Evolutionary conservation across 2,329 filamentous ascomycete species (phyloP), one percentile per base, ranked within the genome.

Genomic region (Teratosphaeria gauchensis): DNA sequence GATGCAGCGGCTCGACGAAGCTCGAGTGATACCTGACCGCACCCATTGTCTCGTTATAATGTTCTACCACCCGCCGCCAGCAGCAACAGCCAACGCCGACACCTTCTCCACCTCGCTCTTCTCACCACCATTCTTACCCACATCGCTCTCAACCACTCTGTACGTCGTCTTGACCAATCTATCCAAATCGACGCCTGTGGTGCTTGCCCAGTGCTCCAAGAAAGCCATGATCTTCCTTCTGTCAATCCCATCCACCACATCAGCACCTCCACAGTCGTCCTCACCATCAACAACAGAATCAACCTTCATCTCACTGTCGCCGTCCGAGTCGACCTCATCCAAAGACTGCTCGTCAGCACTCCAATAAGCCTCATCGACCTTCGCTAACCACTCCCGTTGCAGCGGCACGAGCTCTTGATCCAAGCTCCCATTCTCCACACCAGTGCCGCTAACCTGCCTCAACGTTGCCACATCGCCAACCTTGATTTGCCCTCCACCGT

Each of bases 401-500:
- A 92, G 89, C 61, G 86, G 83, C 3, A 86, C 84, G 16, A 63
- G 67, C 46, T 63, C 66, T 53, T 73, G 73, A 16, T 70, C 69
- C 9, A 66, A 68, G 67, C 66, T 65, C 38, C 69, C 69, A 51
- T 71, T 70, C 53, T 68, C 68, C n/a, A 73, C 65, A 2, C 68
- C 69, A 5, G 68, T 69, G 21, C 67, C 64, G 8, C 63, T 64
- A 1, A 63, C 70, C 68, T 61, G 68, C 61, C 76, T 64, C 30
- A 80, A 62, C 4, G 74, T 72, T 51, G 73, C 76, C 6, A 88
- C 84, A 71, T 97, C 94, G 56, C 90, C 89, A 30, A 90, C 84
- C 70, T 96, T 96, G 71, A 99, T 86, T 77, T 99, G 94, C 0
- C 94, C 94, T 42, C 94, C 94, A 1, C 94, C 94, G 68, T 99